phyloP scores from a whole-genome alignment of 371 early-diverging fungal genomes.

The Rhizopus stolonifer region DNA sequence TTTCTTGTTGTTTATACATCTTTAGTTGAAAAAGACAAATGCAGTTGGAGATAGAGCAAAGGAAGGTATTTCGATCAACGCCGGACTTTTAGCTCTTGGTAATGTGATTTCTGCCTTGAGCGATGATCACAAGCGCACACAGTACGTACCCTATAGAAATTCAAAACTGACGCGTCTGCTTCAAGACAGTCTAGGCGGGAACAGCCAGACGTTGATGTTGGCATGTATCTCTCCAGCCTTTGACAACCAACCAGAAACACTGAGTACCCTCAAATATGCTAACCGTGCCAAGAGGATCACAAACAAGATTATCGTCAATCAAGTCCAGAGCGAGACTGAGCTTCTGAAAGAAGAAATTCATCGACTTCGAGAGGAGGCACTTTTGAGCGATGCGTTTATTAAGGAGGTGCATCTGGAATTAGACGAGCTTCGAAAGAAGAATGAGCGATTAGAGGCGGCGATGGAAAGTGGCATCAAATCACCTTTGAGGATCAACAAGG shows the following conservation, averaged over 20 bases:
- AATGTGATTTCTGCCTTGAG: slow-evolving; percentile 68
- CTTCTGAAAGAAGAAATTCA: slow-evolving; percentile 44
- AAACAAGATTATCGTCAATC: slow-evolving; percentile 96
- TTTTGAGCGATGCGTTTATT: slow-evolving; percentile 22
- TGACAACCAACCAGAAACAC: slow-evolving; percentile 92
- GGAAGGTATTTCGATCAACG: slow-evolving; percentile 98
- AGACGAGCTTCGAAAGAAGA: slow-evolving; percentile 13
- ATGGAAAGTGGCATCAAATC: neutral
- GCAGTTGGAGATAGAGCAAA: slow-evolving; percentile 94
- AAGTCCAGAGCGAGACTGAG: slow-evolving; percentile 85
- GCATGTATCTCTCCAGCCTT: slow-evolving; percentile 95
- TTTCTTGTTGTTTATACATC: no score
- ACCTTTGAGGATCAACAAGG: slow-evolving; percentile 10
- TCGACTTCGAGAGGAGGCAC: slow-evolving; percentile 11
- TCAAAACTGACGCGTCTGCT: slow-evolving; percentile 96
- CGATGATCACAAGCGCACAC: no score
- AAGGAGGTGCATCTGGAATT: slow-evolving; percentile 25
- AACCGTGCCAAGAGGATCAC: slow-evolving; percentile 95
- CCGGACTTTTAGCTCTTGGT: no score
- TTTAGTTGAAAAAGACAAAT: slow-evolving; percentile 99
- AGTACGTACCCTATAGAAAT: slow-evolving; percentile 96
- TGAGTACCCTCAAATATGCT: slow-evolving; percentile 95
- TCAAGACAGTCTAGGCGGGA: slow-evolving; percentile 97
- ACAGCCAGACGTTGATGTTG: slow-evolving; percentile 93
- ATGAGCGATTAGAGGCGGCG: slow-evolving; percentile 1